Base-by-base conservation (phyloP, 2,329 filamentous ascomycete genomes). In the Onygenales sp. region DNA sequence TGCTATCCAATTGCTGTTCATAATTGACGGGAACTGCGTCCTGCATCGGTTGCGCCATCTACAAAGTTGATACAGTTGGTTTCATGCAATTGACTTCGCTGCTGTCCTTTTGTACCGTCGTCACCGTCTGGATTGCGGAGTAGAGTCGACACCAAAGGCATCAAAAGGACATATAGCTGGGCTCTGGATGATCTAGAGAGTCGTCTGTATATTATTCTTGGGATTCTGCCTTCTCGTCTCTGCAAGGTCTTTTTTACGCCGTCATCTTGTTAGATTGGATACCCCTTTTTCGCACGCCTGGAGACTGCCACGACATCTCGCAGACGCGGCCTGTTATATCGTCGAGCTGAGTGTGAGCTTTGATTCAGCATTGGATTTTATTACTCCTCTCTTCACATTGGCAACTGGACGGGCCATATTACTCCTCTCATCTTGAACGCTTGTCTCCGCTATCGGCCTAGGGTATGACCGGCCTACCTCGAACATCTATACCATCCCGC, bases 241-340 rank as follows among this genome's bases (percentile, higher is more conserved):
- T 27, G 21, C 21, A 27, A 27, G 21, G 3, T 27, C 21, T 27
- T 27, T 27, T 27, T 27, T 27, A 27, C 4, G 21, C 21, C 21
- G 21, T 27, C 21, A 27, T 27, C 21, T 27, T 27, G 21, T 27
- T 27, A 27, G 21, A 3, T 27, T 27, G 33, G 14, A 37, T 31
- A 11, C 46, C 45, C 42, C 33, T 10, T 36, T 48, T 37, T 27
- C 45, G 45, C 17, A 10, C 45, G 27, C 14, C 9, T 21, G n/a
- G 45, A 27, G 33, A 27, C 32, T 37, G 45, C 45, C 33, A 48
- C 45, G 45, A 48, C 45, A 48, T 37, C 45, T 48, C 33, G 45
- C 33, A n/a, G 14, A 32, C 13, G n/a, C 33, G 33, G 13, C 31
- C 45, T 37, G 33, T 36, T 34, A 14, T 14, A 48, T 48, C 33